Evolutionary conservation across 768 basidiomycete species (phyloP).

Genomic region (Amanita muscaria): DNA sequence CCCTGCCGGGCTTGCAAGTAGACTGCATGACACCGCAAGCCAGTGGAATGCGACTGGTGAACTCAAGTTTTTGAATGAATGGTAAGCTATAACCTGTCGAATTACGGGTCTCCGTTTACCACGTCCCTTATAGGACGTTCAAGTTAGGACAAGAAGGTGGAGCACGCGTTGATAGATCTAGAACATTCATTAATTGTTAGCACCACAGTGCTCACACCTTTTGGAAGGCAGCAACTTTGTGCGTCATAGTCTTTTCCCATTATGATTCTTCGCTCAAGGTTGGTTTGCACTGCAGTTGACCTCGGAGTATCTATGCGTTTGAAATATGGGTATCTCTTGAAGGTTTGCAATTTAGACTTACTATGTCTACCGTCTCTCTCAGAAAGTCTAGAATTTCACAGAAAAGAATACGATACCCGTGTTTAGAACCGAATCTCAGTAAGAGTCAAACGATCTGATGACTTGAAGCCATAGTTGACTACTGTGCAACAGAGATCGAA

Average conservation of each 20-base stretch:
- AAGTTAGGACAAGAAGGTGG: slow-evolving; percentile 82
- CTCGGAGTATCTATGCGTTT: slow-evolving; percentile 64
- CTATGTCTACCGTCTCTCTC: neutral
- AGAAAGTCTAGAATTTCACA: slow-evolving; percentile 42
- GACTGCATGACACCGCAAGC: slow-evolving; percentile 44
- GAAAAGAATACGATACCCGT: slow-evolving; percentile 57
- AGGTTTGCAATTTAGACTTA: slow-evolving; percentile 25
- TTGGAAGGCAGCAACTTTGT: slow-evolving; percentile 84
- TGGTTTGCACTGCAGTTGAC: slow-evolving; percentile 46
- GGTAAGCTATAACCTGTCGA: slow-evolving; percentile 39
- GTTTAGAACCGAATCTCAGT: slow-evolving; percentile 75
- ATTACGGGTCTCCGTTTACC: neutral
- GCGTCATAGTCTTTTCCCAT: slow-evolving; percentile 17
- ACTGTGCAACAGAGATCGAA: slow-evolving; percentile 49
- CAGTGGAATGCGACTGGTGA: slow-evolving; percentile 59
- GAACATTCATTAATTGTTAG: slow-evolving; percentile 12
- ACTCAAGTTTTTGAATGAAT: slow-evolving; percentile 72
- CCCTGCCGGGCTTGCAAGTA: slow-evolving; percentile 45
- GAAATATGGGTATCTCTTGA: slow-evolving; percentile 72
- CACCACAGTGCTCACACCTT: slow-evolving; percentile 69
- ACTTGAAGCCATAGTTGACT: neutral
- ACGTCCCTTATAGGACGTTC: slow-evolving; percentile 53
- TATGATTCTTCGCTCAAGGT: neutral
- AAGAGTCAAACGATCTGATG: slow-evolving; percentile 13
- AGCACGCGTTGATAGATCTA: slow-evolving; percentile 1